These are phyloP conservation scores for Oidium heveae DNA, from an alignment of 2,329 filamentous ascomycete genomes.

Conservation along the genomic window DNA sequence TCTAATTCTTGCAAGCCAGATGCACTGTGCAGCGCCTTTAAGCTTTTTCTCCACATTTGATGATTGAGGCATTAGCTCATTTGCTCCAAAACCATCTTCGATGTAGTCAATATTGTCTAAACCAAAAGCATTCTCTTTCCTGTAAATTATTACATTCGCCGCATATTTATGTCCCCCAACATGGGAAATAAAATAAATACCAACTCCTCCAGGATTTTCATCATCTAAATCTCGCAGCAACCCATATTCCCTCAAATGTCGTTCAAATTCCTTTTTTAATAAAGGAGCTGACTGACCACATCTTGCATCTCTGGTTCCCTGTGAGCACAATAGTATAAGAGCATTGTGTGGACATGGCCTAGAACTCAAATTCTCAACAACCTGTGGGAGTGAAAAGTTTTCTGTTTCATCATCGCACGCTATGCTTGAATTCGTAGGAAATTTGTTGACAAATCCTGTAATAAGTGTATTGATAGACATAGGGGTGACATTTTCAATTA, in stretches of 20 bases:
- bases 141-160: constrained; percentile 84
- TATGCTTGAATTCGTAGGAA: constrained; percentile 73
- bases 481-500: constrained; percentile 66
- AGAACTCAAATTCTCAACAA: too few relatives aligned
- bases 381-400: constrained; percentile 78
- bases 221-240: constrained; percentile 74
- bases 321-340: too few relatives aligned
- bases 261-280: too few relatives aligned
- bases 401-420: constrained; percentile 67
- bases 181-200: constrained; percentile 89
- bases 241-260: constrained; percentile 53
- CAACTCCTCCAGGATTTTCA: constrained; percentile 70
- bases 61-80: constrained; percentile 11
- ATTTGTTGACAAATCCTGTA: constrained; percentile 37
- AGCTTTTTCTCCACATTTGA: constrained; percentile 14
- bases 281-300: too few relatives aligned
- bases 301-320: too few relatives aligned
- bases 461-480: constrained; percentile 47
- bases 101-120: constrained; percentile 10
- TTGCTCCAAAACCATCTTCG: constrained; percentile 13
- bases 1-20: constrained; percentile 66
- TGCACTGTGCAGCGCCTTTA: constrained; percentile 55
- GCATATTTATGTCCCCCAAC: constrained; percentile 93
- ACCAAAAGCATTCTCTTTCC: constrained; percentile 20
- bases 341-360: too few relatives aligned